phyloP scores from a whole-genome alignment of 495 filamentous ascomycete species.

The Aeminium ludgeri region DNA sequence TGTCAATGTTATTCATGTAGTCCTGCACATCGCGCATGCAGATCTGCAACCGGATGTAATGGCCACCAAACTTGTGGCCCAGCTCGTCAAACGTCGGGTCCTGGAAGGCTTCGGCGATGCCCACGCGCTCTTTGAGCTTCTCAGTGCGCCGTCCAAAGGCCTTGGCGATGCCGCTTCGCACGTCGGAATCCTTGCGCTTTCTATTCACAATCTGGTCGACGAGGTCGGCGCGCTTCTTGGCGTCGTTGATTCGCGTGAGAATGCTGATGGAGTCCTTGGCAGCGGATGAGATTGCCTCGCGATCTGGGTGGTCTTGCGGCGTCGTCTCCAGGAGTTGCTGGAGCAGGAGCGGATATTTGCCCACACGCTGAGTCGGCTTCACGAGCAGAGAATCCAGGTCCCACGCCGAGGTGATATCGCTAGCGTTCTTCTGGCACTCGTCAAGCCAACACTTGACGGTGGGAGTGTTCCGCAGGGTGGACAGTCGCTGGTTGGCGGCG shows the following conservation, averaged over 20 bases:
- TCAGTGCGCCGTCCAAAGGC: conserved; percentile 75
- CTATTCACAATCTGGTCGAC: conserved; percentile 72
- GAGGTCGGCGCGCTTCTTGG: conserved; percentile 79
- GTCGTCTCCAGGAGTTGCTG: conserved; percentile 62
- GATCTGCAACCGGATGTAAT: conserved; percentile 77
- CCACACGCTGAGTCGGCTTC: conserved; percentile 82
- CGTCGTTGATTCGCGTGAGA: conserved; percentile 72
- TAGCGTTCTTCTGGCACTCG: conserved; percentile 74
- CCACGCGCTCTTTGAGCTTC: conserved; percentile 53
- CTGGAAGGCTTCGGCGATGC: conserved; percentile 47
- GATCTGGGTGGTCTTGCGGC: conserved; percentile 67
- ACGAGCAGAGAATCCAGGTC: conserved; percentile 83
- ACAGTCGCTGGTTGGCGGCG: conserved; percentile 59
- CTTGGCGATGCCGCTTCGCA: conserved; percentile 62
- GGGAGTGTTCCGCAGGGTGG: conserved; percentile 50
- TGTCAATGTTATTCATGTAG: conserved; percentile 56
- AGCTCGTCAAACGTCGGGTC: conserved; percentile 64
- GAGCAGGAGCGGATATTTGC: conserved; percentile 81
- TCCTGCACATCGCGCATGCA: conserved; percentile 78
- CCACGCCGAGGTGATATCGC: conserved; percentile 84
- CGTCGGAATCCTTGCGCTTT: conserved; percentile 81
- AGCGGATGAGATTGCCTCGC: conserved; percentile 44
- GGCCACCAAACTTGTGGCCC: conserved; percentile 64
- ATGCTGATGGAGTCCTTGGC: conserved; percentile 48
- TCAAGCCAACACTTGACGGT: conserved; percentile 78